A percentile compares a stretch with the other conserved stretches of the same genome.
Evolutionary conservation across 352 stramenopile species (phyloP).

Genomic region (Phytophthora pinifolia): DNA sequence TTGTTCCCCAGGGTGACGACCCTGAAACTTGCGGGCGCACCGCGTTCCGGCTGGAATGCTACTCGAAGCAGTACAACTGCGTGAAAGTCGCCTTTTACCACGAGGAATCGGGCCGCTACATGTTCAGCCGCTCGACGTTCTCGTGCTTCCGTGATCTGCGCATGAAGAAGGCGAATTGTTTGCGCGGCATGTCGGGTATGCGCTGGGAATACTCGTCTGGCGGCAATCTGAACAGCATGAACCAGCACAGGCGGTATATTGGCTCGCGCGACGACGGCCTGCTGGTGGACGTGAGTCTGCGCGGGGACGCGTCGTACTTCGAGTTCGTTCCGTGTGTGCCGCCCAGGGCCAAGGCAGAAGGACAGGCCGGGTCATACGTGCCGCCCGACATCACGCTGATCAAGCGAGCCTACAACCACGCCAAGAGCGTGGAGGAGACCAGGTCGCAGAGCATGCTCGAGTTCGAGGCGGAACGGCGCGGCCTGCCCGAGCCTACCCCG

Average conservation of each 20-base stretch:
- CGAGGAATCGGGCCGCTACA: slow-evolving; percentile 55
- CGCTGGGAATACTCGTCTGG: slow-evolving; percentile 69
- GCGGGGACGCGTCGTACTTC: slow-evolving; percentile 62
- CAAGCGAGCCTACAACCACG: slow-evolving; percentile 54
- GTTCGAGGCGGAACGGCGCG: slow-evolving; percentile 40
- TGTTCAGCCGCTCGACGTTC: slow-evolving; percentile 76
- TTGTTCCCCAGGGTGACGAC: slow-evolving; percentile 41
- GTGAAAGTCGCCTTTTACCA: slow-evolving; percentile 77
- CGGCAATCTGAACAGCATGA: slow-evolving; percentile 77
- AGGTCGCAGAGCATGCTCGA: slow-evolving; percentile 61
- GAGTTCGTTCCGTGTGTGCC: slow-evolving; percentile 53
- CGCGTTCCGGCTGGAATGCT: slow-evolving; percentile 59
- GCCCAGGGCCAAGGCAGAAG: slow-evolving; percentile 15
- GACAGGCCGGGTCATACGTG: slow-evolving; percentile 22
- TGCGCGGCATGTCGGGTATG: slow-evolving; percentile 59
- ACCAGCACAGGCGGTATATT: slow-evolving; percentile 78
- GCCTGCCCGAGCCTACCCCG: slow-evolving; percentile 13
- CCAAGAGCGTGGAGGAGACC: slow-evolving; percentile 47
- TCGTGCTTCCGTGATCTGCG: slow-evolving; percentile 74
- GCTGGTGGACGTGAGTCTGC: slow-evolving; percentile 69
- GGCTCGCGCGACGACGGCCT: slow-evolving; percentile 58
- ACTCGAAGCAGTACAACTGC: slow-evolving; percentile 78
- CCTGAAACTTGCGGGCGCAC: slow-evolving; percentile 41
- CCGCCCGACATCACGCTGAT: slow-evolving; percentile 54
- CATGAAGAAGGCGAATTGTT: slow-evolving; percentile 68